A percentile compares a stretch with the other conserved stretches of the same genome.
Conservation (phyloP, 805 yeast genomes). For the Candida ovalis region DNA sequence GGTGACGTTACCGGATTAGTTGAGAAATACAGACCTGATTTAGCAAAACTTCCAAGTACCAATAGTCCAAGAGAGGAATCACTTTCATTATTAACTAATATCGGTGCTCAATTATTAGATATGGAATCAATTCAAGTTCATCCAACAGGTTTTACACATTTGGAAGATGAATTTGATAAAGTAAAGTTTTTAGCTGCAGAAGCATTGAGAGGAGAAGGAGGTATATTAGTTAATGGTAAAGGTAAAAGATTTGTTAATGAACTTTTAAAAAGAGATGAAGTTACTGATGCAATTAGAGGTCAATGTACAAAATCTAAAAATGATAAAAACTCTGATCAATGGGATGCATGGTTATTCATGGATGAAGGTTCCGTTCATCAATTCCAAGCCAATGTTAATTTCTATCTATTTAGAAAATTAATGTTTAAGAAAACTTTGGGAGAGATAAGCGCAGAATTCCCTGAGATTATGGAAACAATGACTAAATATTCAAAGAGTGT, state of each 20-base stretch:
- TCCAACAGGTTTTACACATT: conserved; percentile 58
- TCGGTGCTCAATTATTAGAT: conserved; percentile 55
- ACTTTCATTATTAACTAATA: conserved; percentile 47
- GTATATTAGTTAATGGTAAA: conserved; percentile 46
- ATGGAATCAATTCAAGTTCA: conserved; percentile 66
- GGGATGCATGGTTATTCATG: conserved; percentile 45
- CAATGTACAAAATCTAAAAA: conserved; percentile 16
- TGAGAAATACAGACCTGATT: conserved; percentile 55
- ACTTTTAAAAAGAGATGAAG: conserved; percentile 56
- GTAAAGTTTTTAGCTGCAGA: conserved; percentile 59
- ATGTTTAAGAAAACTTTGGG: conserved; percentile 45
- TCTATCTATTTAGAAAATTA: conserved; percentile 52
- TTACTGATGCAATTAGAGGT: conserved; percentile 53
- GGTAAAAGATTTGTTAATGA: conserved; percentile 56
- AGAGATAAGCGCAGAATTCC: conserved; percentile 38
- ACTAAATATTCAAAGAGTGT: conserved; percentile 8
- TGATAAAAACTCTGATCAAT: conserved; percentile 27
- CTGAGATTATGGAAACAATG: conserved; percentile 10
- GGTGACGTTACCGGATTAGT: conserved; percentile 53
- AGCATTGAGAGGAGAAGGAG: conserved; percentile 65
- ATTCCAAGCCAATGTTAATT: conserved; percentile 50
- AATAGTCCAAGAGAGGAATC: conserved; percentile 65
- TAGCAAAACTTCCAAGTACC: conserved; percentile 52
- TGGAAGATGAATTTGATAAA: conserved; percentile 36
- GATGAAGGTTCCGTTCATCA: conserved; percentile 42